Base-by-base conservation (phyloP, 768 basidiomycete species). In the Asterophora lycoperdoides region DNA sequence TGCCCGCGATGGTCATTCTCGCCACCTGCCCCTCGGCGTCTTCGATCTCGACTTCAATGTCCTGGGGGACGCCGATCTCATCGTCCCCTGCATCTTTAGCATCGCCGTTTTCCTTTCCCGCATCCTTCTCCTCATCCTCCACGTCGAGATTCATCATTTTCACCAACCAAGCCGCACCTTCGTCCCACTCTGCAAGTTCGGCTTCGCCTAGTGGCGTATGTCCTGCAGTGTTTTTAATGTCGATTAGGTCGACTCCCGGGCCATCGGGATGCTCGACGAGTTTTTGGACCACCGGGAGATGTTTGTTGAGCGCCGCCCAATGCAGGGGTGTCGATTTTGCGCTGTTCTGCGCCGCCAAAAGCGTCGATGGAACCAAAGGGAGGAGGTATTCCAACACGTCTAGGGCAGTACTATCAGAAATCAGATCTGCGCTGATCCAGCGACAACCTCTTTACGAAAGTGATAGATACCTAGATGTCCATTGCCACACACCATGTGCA, bases 401-500 rank as follows among this genome's bases (percentile, higher is more conserved):
- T 95, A 68, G 42, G 57, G 52, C 47, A 62, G 54, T 59, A 61
- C 77, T 80, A 77, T 65, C 64, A 67, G 62, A 67, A 59, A 68
- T 79, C 66, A 74, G 73, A 62, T 60, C 29, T 45, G 56, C 41
- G 45, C 35, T 44, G 32, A 48, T 38, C 41, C 41, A 49, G 29
- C 39, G 37, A 38, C 19, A 15, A 17, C 44, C 46, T 44, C 38
- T 41, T 50, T 42, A 51, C 30, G 36, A 52, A 35, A 41, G 46
- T 34, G 40, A 50, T 32, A 52, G 42, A 29, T 53, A 94, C 93
- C 90, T 69, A 72, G 57, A 73, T 96, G 93, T 0, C 93, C 93
- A 66, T 97, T 97, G 1, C 79, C 93, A 48, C 80, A 83, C 11
- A 78, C 74, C 93, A 95, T 95, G 64, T 96, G 93, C 33, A 96